phyloP scores from a whole-genome alignment of 1,139 yeast genomes.

The Debaryomyces udenii region DNA sequence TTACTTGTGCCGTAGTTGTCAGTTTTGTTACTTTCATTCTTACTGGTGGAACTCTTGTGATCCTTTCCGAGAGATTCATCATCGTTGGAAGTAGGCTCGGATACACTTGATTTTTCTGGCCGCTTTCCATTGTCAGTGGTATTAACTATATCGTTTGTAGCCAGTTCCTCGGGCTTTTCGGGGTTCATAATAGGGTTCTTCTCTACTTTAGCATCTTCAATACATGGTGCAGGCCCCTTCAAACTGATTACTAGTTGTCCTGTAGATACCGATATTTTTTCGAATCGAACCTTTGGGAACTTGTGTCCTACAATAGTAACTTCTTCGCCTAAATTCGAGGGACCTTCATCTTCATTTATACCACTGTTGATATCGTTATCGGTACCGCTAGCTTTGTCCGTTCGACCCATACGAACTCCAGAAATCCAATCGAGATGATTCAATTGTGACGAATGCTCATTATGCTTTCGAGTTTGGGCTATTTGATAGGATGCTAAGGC shows the following conservation, averaged over 20 bases:
- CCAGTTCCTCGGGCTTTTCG: neutral
- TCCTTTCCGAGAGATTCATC: neutral
- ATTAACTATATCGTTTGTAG: neutral
- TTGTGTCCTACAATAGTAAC: slow-evolving; percentile 87
- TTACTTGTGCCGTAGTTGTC: slow-evolving; percentile 8
- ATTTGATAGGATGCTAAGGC: slow-evolving; percentile 39
- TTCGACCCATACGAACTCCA: slow-evolving; percentile 77
- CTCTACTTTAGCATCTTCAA: neutral
- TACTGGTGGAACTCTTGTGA: neutral
- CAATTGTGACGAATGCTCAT: slow-evolving; percentile 36
- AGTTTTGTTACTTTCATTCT: neutral
- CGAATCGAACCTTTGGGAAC: slow-evolving; percentile 85
- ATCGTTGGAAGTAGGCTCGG: slow-evolving; percentile 2
- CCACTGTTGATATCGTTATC: slow-evolving; percentile 19
- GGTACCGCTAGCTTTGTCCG: slow-evolving; percentile 38
- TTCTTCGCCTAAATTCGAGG: slow-evolving; percentile 84
- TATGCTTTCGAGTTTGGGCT: slow-evolving; percentile 32
- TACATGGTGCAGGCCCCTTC: slow-evolving; percentile 69
- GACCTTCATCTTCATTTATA: slow-evolving; percentile 46
- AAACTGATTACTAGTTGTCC: slow-evolving; percentile 77
- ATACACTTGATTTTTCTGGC: slow-evolving; percentile 2
- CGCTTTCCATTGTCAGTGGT: slow-evolving; percentile 2
- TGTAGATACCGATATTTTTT: slow-evolving; percentile 82
- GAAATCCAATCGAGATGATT: slow-evolving; percentile 91
- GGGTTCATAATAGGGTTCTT: neutral